Evolutionary conservation across 2,329 filamentous ascomycete species (phyloP).

Genomic region (Colletotrichum caudatum): DNA sequence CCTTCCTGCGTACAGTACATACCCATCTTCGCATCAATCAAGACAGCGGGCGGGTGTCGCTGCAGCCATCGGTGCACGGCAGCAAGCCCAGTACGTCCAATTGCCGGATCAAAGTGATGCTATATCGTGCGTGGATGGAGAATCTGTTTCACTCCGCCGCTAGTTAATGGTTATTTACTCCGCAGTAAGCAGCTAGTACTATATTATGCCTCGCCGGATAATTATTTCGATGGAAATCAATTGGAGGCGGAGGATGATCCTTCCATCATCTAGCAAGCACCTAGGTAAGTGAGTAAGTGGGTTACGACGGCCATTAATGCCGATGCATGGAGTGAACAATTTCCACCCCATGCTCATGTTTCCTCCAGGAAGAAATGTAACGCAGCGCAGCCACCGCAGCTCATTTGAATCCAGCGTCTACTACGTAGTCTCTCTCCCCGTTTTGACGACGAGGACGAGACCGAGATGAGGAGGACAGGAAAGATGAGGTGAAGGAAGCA

Average conservation of each 20-base stretch:
- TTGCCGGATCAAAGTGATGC: background rate
- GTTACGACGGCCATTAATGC: conserved; percentile 21
- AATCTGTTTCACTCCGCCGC: background rate
- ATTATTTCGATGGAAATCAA: background rate
- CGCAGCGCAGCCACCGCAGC: background rate
- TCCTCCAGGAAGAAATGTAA: background rate
- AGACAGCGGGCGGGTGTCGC: conserved; percentile 7
- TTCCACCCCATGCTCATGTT: background rate
- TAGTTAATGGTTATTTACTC: background rate
- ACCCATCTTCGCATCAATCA: too few relatives aligned
- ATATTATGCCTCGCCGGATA: background rate
- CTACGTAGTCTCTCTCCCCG: too few relatives aligned
- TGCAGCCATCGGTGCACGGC: conserved; percentile 15
- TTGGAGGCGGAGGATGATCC: background rate
- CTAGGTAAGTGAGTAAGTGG: background rate
- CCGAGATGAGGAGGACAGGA: background rate
- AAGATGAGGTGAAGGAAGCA: too few relatives aligned
- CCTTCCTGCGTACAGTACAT: too few relatives aligned
- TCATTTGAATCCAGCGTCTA: background rate
- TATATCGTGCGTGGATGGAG: background rate
- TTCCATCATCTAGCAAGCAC: background rate
- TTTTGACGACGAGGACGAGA: background rate
- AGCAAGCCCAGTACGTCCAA: background rate
- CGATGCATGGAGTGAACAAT: conserved; percentile 10
- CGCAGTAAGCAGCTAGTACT: too few relatives aligned